Base-by-base conservation (phyloP, 192 early-diverging fungal species). In the Coemansia erecta region DNA sequence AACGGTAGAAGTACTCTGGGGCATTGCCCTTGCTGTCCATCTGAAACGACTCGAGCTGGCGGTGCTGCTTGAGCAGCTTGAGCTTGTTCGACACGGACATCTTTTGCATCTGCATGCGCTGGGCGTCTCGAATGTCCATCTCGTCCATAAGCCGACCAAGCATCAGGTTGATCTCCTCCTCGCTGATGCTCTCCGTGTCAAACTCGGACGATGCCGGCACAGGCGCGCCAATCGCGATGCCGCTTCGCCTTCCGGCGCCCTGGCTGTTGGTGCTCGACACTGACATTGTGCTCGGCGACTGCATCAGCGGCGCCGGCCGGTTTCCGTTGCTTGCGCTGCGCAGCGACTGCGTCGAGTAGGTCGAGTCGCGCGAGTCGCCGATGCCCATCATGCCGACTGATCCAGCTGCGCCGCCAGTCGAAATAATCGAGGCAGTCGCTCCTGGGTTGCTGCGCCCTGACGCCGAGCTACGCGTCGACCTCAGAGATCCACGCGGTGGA, bases 31-130 rank as follows among this genome's bases (percentile, higher is more conserved):
- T 70, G 68, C 72, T 78, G 60, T 78, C 75, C 35, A 73, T 66
- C 45, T 72, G 70, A 58, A 73, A 72, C 21, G 71, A 60, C 61
- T 82, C 71, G 14, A 74, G 67, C 66, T 78, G 68, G 14, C 64
- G 58, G 53, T 82, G 70, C 66, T 82, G 81, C 55, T 77, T 77
- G 26, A 82, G 68, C 52, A 82, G 64, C 43, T 71, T 71, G 45
- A 77, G 81, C 57, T 82, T 82, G 60, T 73, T 74, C 35, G 71
- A 63, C 33, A 71, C 55, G 37, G 81, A 71, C 71, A 82, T 71
- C 44, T 74, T 74, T 33, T 77, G 81, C 75, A 82, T 82, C 53
- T 82, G 70, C 56, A 70, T 46, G 11, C 76, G 71, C 55, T 78
- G 76, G 11, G 71, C 66, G 47, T 82, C 81, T 50, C 66, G 73